Evolutionary conservation across 2,329 filamentous ascomycete genomes (phyloP).

Genomic region (Fusarium musae): DNA sequence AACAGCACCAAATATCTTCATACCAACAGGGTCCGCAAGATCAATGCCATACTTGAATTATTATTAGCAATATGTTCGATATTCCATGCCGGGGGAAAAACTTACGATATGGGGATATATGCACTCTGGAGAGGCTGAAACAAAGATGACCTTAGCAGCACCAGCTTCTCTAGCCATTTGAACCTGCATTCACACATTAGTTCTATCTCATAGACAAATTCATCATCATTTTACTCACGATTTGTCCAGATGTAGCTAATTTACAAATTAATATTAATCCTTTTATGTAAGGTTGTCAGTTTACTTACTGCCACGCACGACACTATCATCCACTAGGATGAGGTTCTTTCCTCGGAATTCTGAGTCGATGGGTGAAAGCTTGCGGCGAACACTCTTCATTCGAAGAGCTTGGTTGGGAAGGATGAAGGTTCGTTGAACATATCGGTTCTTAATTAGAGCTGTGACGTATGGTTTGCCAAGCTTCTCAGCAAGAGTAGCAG

Average conservation of each 20-base stretch:
- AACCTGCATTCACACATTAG: slow-evolving; percentile 37
- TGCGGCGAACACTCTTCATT: slow-evolving; percentile 87
- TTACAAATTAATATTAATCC: neutral
- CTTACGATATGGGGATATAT: slow-evolving; percentile 88
- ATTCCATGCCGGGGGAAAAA: neutral
- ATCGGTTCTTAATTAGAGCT: slow-evolving; percentile 90
- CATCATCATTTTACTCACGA: slow-evolving; percentile 62
- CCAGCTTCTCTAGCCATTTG: slow-evolving; percentile 85
- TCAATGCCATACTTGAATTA: slow-evolving; percentile 57
- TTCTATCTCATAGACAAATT: slow-evolving; percentile 25
- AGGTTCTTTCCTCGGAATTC: slow-evolving; percentile 87
- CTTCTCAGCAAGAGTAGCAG: slow-evolving; percentile 77
- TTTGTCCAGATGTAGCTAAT: slow-evolving; percentile 67
- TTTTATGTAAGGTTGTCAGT: neutral
- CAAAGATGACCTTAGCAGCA: slow-evolving; percentile 84
- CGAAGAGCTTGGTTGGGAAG: slow-evolving; percentile 78
- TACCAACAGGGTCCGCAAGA: slow-evolving; percentile 54
- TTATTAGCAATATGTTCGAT: slow-evolving; percentile 1
- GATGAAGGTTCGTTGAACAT: slow-evolving; percentile 89
- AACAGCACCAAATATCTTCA: neutral
- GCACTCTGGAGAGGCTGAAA: slow-evolving; percentile 83
- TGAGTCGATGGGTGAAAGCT: slow-evolving; percentile 85
- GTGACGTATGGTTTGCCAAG: slow-evolving; percentile 82
- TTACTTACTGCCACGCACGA: slow-evolving; percentile 73
- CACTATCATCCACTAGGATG: slow-evolving; percentile 87